These are phyloP conservation scores for Microbotryomycetes sp. DNA, from an alignment of 1,284 basidiomycete genomes.

Conservation along the genomic window DNA sequence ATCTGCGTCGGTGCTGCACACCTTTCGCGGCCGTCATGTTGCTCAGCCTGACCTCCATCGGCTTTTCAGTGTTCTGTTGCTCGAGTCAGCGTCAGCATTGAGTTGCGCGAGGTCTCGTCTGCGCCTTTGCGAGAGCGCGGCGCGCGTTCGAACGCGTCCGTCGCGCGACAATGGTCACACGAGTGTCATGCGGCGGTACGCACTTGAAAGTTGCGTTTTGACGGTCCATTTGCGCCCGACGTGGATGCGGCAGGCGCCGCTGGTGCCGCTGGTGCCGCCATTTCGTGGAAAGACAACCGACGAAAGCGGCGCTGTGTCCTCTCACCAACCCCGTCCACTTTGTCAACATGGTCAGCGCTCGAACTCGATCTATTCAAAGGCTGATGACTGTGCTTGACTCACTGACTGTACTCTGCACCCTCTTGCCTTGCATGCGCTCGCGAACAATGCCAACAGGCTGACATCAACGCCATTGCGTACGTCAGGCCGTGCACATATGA, in stretches of 20 bases:
- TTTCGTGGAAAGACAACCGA: no score
- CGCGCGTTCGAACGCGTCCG: conserved; percentile 39
- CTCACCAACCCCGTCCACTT: no score
- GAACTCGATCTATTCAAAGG: no score
- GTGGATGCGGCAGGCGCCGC: conserved; percentile 35
- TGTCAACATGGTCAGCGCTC: no score
- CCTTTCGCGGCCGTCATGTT: conserved; percentile 96
- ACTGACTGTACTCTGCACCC: no score
- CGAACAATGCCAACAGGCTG: conserved; percentile 62
- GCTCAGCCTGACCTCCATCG: conserved; percentile 85
- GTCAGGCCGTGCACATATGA: no score
- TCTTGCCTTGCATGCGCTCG: neutral
- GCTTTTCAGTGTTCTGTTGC: conserved; percentile 58
- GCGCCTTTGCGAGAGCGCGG: conserved; percentile 35
- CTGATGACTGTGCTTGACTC: no score
- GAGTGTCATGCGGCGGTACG: neutral
- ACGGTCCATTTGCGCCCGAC: conserved; percentile 46
- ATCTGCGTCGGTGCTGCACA: conserved; percentile 39
- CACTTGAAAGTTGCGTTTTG: conserved; percentile 14
- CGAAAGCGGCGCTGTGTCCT: no score
- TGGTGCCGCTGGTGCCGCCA: conserved; percentile 30
- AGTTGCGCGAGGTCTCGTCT: neutral
- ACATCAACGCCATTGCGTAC: conserved; percentile 53
- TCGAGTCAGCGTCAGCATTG: conserved; percentile 19
- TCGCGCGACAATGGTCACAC: conserved; percentile 32